Conservation (phyloP, 2,329 filamentous ascomycete genomes). For the Penicillium sp. region DNA sequence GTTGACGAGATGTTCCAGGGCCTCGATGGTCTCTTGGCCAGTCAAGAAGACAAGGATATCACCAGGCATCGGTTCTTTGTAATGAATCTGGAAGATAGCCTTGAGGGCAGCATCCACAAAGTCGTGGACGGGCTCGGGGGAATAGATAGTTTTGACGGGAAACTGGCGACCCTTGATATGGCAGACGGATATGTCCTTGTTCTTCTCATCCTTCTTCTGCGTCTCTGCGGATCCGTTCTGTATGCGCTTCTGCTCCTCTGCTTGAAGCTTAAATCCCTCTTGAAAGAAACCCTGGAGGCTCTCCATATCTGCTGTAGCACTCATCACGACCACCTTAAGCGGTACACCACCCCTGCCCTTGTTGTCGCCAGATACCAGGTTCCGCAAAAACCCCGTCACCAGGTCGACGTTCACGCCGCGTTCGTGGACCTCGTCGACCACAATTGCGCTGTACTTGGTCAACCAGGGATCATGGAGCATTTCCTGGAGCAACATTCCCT, state of each 20-base stretch:
- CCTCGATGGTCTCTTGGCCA: constrained; percentile 90
- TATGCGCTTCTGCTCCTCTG: constrained; percentile 14
- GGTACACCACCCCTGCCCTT: constrained; percentile 71
- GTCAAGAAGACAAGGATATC: constrained; percentile 92
- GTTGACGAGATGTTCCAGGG: constrained; percentile 76
- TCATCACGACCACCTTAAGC: constrained; percentile 94
- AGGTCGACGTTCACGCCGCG: constrained; percentile 93
- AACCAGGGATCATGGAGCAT: constrained; percentile 83
- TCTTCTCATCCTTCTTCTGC: constrained; percentile 40
- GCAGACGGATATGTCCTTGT: constrained; percentile 59
- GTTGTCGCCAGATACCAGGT: constrained; percentile 65
- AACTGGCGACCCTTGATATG: constrained; percentile 86
- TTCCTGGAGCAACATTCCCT: constrained; percentile 95
- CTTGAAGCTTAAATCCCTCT: constrained; percentile 30
- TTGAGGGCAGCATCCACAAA: constrained; percentile 82
- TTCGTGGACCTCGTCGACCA: constrained; percentile 98
- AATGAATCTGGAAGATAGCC: constrained; percentile 82
- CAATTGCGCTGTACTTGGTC: constrained; percentile 81
- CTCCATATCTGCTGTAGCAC: constrained; percentile 89
- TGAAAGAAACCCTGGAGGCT: constrained; percentile 76
- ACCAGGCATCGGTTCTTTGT: constrained; percentile 86
- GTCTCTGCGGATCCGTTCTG: constrained; percentile 13
- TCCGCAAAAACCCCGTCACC: constrained; percentile 83
- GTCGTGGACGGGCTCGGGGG: constrained; percentile 74
- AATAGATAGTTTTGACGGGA: constrained; percentile 78